Evolutionary conservation across 108 stramenopile species (phyloP).

Genomic region (Bacterosira constricta): DNA sequence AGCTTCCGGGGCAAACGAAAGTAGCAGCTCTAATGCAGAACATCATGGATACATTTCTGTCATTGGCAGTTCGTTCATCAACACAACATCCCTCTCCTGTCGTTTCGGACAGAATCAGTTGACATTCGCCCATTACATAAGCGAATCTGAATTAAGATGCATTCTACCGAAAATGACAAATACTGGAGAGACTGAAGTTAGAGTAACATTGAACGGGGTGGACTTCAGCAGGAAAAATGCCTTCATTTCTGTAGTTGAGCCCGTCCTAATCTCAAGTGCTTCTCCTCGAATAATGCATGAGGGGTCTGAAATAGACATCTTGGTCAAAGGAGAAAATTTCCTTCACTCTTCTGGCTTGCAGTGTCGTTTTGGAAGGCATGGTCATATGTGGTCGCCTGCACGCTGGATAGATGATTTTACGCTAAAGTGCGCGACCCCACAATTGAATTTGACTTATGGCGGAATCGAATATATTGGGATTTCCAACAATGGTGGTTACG

Average conservation of each 20-base stretch:
- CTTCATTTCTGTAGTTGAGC: constrained; percentile 21
- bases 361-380: constrained; percentile 37
- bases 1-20: neutral
- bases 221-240: constrained; percentile 33
- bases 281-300: constrained; percentile 34
- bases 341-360: constrained; percentile 29
- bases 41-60: constrained; percentile 9
- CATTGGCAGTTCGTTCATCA: constrained; percentile 29
- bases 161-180: constrained; percentile 6
- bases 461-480: constrained; percentile 30
- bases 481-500: constrained; percentile 31
- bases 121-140: constrained; percentile 18
- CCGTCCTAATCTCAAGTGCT: constrained; percentile 17
- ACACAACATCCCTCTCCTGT: constrained; percentile 22
- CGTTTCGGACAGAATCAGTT: constrained; percentile 14
- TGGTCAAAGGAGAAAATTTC: constrained; percentile 46
- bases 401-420: constrained; percentile 29
- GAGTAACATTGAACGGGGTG: constrained; percentile 27
- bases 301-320: constrained; percentile 21
- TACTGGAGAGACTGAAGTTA: constrained; percentile 14
- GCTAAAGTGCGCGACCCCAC: constrained; percentile 44
- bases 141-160: constrained; percentile 29
- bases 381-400: constrained; percentile 32
- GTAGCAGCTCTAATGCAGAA: neutral
- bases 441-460: constrained; percentile 36